Conservation (phyloP, 2,329 filamentous ascomycete genomes). For the Camillea tinctor region DNA sequence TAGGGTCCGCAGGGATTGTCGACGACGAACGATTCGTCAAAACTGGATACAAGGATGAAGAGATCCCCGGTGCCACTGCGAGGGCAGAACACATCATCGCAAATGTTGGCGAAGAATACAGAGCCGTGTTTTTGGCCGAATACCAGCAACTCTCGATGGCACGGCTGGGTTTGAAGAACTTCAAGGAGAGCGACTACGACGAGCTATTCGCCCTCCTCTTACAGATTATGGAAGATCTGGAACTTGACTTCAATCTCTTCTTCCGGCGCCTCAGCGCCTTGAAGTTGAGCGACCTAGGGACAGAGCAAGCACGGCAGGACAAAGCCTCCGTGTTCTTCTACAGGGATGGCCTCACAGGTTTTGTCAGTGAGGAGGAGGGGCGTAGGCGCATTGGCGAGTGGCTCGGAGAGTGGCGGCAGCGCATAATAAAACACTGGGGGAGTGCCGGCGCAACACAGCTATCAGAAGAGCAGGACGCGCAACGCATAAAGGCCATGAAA, state of each 20-base stretch:
- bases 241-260: slow-evolving; percentile 92
- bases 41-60: slow-evolving; percentile 69
- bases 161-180: slow-evolving; percentile 71
- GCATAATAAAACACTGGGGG: slow-evolving; percentile 76
- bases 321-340: slow-evolving; percentile 77
- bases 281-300: slow-evolving; percentile 60
- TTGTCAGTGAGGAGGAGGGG: slow-evolving; percentile 61
- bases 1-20: slow-evolving; percentile 72
- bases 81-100: slow-evolving; percentile 83
- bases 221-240: slow-evolving; percentile 75
- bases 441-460: slow-evolving; percentile 36
- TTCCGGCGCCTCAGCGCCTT: slow-evolving; percentile 76
- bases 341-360: slow-evolving; percentile 62
- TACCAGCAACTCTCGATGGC: slow-evolving; percentile 83
- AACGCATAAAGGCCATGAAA: slow-evolving; percentile 74
- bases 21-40: slow-evolving; percentile 71
- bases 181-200: slow-evolving; percentile 74
- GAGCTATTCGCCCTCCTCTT: slow-evolving; percentile 77
- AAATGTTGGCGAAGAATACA: slow-evolving; percentile 82
- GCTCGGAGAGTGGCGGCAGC: slow-evolving; percentile 74
- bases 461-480: slow-evolving; percentile 49
- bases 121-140: slow-evolving; percentile 80
- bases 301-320: slow-evolving; percentile 61
- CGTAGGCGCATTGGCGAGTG: slow-evolving; percentile 69
- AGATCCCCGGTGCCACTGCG: slow-evolving; percentile 67